Evolutionary conservation across 768 basidiomycete genomes (phyloP), one percentile per base, ranked within the genome.

Genomic region (Lentinula edodes): DNA sequence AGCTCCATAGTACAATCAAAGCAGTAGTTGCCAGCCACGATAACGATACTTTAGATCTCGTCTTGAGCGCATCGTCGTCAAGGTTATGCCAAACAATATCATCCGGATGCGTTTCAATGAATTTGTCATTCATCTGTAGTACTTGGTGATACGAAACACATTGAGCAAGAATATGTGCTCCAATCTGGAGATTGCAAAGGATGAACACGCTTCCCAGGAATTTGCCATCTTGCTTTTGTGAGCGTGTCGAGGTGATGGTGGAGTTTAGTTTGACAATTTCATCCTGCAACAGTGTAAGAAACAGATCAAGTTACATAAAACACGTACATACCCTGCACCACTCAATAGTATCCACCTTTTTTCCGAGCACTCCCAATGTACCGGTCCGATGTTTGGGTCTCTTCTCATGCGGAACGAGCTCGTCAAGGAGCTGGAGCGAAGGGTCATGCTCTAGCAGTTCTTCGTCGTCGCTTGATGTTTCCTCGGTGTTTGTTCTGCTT

Each of bases 131-230:
- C 88, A 90, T 90, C 57, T 67, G 70, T 52, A 83, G 67, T 57
- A 81, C 80, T 68, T 78, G 72, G 55, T 85, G 81, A 65, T 83
- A 79, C 61, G 78, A 79, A 34, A 86, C 69, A 62, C 80, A 82
- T 70, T 90, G 88, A 0, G 80, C 78, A 12, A 88, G 80, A 62
- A 90, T 83, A 69, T 89, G 88, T 0, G 89, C 89, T 3, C 87
- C 88, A 67, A 90, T 82, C 70, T 90, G 88, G 53, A 86, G 76
- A 68, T 89, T 85, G 73, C 87, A 87, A 43, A 81, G 79, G 60
- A 90, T 82, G 72, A 91, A 89, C 0, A 77, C 82, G 62, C 80
- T 79, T 6, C 83, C 83, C 38, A 83, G 64, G 52, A 82, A 81
- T 65, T 80, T 81, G 1, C 76, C 77, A 61, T 79, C 71, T 7